Conservation (phyloP, 805 yeast genomes). For the Nakazawaea peltata region DNA sequence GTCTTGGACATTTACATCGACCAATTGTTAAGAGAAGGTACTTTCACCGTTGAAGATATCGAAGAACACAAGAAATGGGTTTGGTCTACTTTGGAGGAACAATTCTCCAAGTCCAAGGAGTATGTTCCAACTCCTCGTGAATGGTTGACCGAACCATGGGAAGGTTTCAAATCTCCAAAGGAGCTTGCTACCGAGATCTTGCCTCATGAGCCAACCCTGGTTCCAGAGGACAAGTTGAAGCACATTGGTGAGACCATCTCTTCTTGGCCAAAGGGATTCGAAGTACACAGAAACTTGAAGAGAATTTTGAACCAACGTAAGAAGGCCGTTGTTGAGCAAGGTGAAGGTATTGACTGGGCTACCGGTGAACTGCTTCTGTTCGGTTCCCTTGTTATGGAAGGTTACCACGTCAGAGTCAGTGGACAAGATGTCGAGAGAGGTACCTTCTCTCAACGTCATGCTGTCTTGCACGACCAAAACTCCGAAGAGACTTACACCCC, state of each 20-base stretch:
- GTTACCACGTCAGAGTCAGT: constrained; percentile 92
- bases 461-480: constrained; percentile 93
- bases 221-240: constrained; percentile 61
- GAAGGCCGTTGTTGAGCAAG: constrained; percentile 70
- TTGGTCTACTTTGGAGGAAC: constrained; percentile 88
- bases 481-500: constrained; percentile 82
- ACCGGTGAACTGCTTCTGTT: constrained; percentile 99
- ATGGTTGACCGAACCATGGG: constrained; percentile 99
- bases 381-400: constrained; percentile 87
- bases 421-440: constrained; percentile 99
- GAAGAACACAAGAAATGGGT: constrained; percentile 98
- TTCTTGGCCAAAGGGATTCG: constrained; percentile 80
- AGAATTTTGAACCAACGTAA: constrained; percentile 85
- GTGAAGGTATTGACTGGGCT: constrained; percentile 97
- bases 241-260: constrained; percentile 74
- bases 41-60: constrained; percentile 84
- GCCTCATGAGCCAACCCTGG: constrained; percentile 95
- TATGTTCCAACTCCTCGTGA: constrained; percentile 88
- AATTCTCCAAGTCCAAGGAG: constrained; percentile 81
- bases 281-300: constrained; percentile 90
- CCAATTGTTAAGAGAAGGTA: constrained; percentile 74
- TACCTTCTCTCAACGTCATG: constrained; percentile 99
- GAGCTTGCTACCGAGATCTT: constrained; percentile 92
- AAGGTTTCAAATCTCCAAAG: constrained; percentile 94
- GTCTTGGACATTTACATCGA: constrained; percentile 82